phyloP scores from a whole-genome alignment of 441 rosid species.

The Erodium moschatum region DNA sequence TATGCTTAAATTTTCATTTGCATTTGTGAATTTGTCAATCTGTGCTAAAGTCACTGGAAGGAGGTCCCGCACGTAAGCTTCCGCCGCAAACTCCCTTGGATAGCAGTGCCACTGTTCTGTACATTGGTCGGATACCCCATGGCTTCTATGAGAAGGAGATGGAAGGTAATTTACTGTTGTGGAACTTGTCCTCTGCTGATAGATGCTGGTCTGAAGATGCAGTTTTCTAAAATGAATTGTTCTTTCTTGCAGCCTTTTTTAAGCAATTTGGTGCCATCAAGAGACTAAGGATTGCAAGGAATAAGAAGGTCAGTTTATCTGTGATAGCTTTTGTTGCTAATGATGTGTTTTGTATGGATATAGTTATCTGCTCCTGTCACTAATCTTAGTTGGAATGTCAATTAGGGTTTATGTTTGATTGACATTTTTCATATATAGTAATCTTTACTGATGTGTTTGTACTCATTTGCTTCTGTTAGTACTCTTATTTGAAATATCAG shows the following conservation, averaged over 20 bases:
- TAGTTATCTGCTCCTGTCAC: not conserved
- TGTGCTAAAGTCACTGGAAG: conserved; percentile 60
- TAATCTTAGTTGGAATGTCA: no score
- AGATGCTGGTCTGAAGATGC: conserved; percentile 10
- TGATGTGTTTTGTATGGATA: not conserved
- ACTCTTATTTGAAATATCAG: no score
- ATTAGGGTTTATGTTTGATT: no score
- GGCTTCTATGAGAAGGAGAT: conserved; percentile 88
- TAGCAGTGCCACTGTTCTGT: conserved; percentile 50
- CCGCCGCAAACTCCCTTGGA: conserved; percentile 29
- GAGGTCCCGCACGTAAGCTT: conserved; percentile 52
- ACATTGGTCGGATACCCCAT: conserved; percentile 80
- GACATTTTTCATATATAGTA: no score
- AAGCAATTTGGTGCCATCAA: conserved; percentile 71
- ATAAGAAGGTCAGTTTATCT: conserved; percentile 50
- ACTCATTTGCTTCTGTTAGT: no score
- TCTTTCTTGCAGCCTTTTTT: conserved; percentile 49
- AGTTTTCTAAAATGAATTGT: not conserved
- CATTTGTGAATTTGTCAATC: not conserved
- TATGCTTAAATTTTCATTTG: not conserved
- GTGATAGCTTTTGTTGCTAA: not conserved
- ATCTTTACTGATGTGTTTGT: no score
- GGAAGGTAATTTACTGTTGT: conserved; percentile 35
- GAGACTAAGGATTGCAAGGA: conserved; percentile 73
- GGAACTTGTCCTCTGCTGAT: not conserved